phyloP scores from a whole-genome alignment of 345 rosid species.

The Acer yangbiense region DNA sequence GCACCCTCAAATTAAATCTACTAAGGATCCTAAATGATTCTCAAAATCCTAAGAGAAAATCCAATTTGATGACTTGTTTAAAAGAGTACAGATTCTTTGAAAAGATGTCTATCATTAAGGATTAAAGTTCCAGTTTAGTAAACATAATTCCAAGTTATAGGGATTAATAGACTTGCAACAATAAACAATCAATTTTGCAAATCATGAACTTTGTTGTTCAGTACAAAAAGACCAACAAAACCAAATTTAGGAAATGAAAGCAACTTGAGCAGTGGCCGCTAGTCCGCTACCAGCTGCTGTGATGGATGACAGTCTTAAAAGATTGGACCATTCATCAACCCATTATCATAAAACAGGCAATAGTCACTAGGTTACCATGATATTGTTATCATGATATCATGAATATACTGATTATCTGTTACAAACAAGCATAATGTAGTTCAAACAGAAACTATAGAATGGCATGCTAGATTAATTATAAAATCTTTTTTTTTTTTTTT shows the following conservation, averaged over 20 bases:
- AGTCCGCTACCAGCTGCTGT: background rate
- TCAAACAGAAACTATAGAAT: too few species aligned
- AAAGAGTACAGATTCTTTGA: background rate
- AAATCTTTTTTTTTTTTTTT: too few species aligned
- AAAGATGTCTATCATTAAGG: background rate
- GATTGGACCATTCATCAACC: background rate
- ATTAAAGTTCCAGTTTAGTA: background rate
- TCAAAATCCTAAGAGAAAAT: background rate
- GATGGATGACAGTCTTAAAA: background rate
- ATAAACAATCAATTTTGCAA: too few species aligned
- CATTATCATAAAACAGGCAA: background rate
- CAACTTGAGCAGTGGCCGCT: background rate
- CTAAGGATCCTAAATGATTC: background rate
- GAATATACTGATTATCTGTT: too few species aligned
- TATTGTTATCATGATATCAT: too few species aligned
- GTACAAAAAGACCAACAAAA: background rate
- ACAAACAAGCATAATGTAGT: too few species aligned
- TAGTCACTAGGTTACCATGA: too few species aligned
- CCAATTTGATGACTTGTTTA: background rate
- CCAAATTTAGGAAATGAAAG: background rate
- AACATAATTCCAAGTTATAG: too few species aligned
- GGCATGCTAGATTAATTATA: too few species aligned
- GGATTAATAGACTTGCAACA: background rate
- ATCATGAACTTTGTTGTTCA: background rate
- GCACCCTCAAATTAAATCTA: background rate